A percentile compares a stretch with the other conserved stretches of the same genome.
These are phyloP conservation scores for Mycena crocata DNA, from an alignment of 768 basidiomycete genomes.

Conservation along the genomic window DNA sequence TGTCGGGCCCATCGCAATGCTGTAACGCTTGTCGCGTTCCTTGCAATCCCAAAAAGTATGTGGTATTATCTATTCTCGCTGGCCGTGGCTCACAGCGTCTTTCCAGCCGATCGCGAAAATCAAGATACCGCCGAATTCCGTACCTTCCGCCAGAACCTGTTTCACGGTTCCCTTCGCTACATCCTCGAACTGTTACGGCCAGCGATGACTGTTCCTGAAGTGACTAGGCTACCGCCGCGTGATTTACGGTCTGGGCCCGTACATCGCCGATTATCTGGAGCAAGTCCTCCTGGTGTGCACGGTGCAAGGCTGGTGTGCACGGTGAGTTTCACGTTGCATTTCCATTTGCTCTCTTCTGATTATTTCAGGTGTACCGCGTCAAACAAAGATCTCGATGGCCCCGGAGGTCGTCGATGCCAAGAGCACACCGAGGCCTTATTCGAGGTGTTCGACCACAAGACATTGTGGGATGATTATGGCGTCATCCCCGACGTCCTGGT, in stretches of 20 bases:
- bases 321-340: conserved; percentile 26
- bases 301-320: conserved; percentile 44
- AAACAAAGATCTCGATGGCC: conserved; percentile 14
- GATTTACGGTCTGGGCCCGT: conserved; percentile 41
- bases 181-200: conserved; percentile 38
- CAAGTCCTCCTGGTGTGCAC: conserved; percentile 43
- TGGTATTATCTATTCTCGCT: background rate
- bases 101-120: conserved; percentile 7
- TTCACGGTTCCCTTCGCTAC: conserved; percentile 41
- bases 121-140: conserved; percentile 15
- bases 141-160: conserved; percentile 44
- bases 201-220: conserved; percentile 41
- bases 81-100: no score
- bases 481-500: conserved; percentile 40
- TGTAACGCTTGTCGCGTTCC: conserved; percentile 28
- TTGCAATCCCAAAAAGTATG: conserved; percentile 37
- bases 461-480: conserved; percentile 43
- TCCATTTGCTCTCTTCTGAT: background rate
- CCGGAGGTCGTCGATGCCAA: background rate
- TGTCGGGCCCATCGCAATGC: conserved; percentile 35
- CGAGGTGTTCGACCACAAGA: conserved; percentile 16
- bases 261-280: conserved; percentile 56
- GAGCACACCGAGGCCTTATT: conserved; percentile 31
- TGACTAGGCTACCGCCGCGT: conserved; percentile 28
- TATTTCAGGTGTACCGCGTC: conserved; percentile 8